Conservation (phyloP, 257 asterid species). For the Solanum pinnatisectum region DNA sequence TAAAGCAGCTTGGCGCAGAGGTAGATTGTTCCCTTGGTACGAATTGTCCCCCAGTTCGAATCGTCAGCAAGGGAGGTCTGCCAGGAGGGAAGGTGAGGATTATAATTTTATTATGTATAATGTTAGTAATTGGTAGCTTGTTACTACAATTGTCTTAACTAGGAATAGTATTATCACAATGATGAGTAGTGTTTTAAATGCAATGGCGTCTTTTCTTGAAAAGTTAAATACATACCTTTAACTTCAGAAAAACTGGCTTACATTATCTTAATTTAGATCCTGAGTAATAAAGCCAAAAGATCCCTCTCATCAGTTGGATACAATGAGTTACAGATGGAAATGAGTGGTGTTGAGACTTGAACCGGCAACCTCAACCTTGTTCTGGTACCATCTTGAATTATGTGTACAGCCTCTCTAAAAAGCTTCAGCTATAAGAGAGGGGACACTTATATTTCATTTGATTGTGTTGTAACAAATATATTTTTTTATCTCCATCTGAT, state of each 20-base stretch:
- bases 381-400: neutral
- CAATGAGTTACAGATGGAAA: neutral
- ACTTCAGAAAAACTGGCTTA: neutral
- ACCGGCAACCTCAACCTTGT: neutral
- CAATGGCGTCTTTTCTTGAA: neutral
- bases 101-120: neutral
- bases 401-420: neutral
- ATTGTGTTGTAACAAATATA: neutral
- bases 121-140: neutral
- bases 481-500: neutral
- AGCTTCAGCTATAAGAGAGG: neutral
- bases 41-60: conserved; percentile 90
- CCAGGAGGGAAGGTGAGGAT: conserved; percentile 84
- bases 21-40: conserved; percentile 85
- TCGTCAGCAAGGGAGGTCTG: conserved; percentile 90
- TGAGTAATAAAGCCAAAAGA: neutral
- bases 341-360: neutral
- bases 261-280: neutral
- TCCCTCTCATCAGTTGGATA: neutral
- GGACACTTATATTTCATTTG: neutral
- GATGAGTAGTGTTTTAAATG: neutral
- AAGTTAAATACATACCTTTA: neutral
- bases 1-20: conserved; percentile 95
- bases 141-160: neutral
- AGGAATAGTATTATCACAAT: neutral